Conservation (phyloP, 2,329 filamentous ascomycete genomes). For the Penicillium sp. region DNA sequence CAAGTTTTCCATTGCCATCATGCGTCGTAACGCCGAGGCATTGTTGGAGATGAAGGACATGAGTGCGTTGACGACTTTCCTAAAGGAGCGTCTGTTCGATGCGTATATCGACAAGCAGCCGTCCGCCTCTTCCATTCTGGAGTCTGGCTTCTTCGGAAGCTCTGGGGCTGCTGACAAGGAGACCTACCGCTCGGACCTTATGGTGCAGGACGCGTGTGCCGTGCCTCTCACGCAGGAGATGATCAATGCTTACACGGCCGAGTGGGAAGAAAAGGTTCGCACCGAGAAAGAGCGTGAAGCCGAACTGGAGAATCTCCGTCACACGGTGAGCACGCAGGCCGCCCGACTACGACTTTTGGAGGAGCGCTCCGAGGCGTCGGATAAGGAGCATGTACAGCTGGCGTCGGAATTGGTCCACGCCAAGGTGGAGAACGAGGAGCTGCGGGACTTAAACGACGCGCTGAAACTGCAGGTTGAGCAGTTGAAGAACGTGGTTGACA, state of each 20-base stretch:
- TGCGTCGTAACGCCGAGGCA: constrained; percentile 85
- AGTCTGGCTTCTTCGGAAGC: constrained; percentile 96
- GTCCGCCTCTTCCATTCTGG: constrained; percentile 87
- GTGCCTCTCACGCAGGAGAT: constrained; percentile 82
- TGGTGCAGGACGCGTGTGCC: constrained; percentile 89
- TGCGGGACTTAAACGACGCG: constrained; percentile 87
- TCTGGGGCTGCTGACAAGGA: constrained; percentile 90
- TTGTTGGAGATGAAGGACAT: constrained; percentile 88
- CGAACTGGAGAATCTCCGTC: constrained; percentile 74
- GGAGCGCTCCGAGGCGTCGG: constrained; percentile 82
- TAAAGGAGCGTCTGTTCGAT: constrained; percentile 94
- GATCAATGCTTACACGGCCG: constrained; percentile 75
- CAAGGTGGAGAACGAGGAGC: constrained; percentile 89
- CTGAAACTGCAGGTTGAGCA: constrained; percentile 83
- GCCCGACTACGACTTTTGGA: constrained; percentile 81
- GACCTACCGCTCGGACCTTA: constrained; percentile 88
- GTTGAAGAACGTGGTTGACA: constrained; percentile 81
- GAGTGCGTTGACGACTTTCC: constrained; percentile 80
- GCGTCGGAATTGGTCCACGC: constrained; percentile 88
- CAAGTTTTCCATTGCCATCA: constrained; percentile 91
- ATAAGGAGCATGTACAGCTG: constrained; percentile 85
- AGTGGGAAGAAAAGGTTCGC: constrained; percentile 93
- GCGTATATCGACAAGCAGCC: constrained; percentile 95
- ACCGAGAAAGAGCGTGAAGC: constrained; percentile 77
- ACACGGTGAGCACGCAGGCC: constrained; percentile 67